A percentile compares a stretch with the other conserved stretches of the same genome.
phyloP scores from a whole-genome alignment of 202 grass and related monocot genomes.

The Alloteropsis angusta region DNA sequence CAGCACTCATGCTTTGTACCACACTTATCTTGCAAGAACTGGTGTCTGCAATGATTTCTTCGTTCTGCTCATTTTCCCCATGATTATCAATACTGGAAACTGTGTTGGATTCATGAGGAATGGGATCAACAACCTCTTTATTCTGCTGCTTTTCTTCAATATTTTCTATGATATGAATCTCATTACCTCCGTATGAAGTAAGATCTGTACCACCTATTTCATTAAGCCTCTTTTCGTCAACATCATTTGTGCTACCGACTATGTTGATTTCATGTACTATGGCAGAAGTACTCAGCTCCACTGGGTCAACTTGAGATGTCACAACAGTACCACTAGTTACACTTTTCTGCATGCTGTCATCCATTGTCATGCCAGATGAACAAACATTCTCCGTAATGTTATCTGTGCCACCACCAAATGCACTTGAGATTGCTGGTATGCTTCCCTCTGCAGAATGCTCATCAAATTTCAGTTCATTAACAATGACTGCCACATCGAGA shows the following conservation, averaged over 20 bases:
- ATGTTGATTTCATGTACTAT: constrained; percentile 3
- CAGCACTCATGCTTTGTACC: constrained; percentile 10
- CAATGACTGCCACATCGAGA: not conserved
- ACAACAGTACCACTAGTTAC: not conserved
- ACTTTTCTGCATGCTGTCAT: constrained; percentile 3
- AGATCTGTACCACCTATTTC: not conserved
- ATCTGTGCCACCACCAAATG: not conserved
- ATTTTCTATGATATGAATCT: not conserved
- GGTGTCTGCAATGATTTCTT: not conserved
- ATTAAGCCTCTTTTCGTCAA: not conserved
- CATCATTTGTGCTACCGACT: constrained; percentile 6
- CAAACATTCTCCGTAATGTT: not conserved
- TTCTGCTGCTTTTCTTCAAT: constrained; percentile 16
- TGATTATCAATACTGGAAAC: not conserved
- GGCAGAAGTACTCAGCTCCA: constrained; percentile 3
- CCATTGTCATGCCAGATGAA: not conserved
- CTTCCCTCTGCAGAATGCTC: constrained; percentile 25
- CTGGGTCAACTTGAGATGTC: constrained; percentile 5
- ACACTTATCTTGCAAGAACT: not conserved
- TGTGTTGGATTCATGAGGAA: constrained; percentile 3
- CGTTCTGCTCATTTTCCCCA: not conserved
- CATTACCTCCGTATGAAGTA: not conserved
- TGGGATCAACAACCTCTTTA: not conserved
- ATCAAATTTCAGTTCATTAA: constrained; percentile 10
- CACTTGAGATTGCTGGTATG: not conserved